Evolutionary conservation across 2,329 filamentous ascomycete genomes (phyloP).

Genomic region (Samsoniella hepiali): DNA sequence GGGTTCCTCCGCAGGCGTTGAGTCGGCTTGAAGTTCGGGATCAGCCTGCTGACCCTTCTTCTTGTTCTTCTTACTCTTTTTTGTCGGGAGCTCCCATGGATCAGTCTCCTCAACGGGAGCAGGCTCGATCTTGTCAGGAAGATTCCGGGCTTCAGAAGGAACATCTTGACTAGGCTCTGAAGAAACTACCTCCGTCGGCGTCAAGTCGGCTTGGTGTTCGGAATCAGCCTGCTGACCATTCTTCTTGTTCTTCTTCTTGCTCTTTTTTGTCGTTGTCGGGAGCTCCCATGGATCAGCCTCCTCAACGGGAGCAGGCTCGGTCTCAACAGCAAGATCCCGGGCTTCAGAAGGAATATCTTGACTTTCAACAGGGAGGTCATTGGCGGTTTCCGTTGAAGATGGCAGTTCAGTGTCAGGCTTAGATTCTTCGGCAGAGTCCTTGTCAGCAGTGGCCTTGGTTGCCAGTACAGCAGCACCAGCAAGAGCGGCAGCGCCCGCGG

Average conservation of each 20-base stretch:
- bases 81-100: conserved; percentile 14
- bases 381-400: neutral
- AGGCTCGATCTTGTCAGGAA: conserved; percentile 4
- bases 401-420: neutral
- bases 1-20: neutral
- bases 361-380: neutral
- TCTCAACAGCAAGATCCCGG: neutral
- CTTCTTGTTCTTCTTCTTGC: conserved; percentile 21
- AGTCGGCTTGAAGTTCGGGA: neutral
- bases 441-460: neutral
- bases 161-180: neutral
- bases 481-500: neutral
- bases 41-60: conserved; percentile 12
- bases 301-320: conserved; percentile 19
- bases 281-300: conserved; percentile 20
- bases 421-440: conserved; percentile 11
- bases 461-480: neutral
- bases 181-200: neutral
- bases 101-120: conserved; percentile 21
- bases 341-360: neutral
- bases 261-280: conserved; percentile 18
- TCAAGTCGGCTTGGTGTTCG: neutral
- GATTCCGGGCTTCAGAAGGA: neutral
- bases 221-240: conserved; percentile 1
- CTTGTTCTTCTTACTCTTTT: conserved; percentile 23